phyloP scores from a whole-genome alignment of 2,329 filamentous ascomycete genomes.

The Curvularia hawaiiensis region DNA sequence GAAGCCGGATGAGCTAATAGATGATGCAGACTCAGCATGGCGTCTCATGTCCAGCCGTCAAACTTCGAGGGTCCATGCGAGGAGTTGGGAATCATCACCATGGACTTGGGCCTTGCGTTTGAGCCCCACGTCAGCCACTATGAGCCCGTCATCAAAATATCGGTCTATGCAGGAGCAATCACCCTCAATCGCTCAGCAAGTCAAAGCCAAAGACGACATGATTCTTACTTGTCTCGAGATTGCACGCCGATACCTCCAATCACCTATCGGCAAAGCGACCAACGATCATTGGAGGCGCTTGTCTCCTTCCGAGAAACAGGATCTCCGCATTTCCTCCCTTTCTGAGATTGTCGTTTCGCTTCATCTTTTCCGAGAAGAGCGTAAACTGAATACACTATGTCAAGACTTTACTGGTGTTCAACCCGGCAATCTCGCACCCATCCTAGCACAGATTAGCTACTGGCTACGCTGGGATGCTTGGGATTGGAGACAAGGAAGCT shows the following conservation, averaged over 20 bases:
- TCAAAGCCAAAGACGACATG: constrained; percentile 34
- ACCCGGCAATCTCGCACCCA: constrained; percentile 64
- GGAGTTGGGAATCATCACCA: constrained; percentile 39
- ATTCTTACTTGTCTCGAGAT: constrained; percentile 37
- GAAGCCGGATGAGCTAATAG: constrained; percentile 28
- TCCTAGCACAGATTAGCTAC: constrained; percentile 78
- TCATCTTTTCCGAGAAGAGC: constrained; percentile 87
- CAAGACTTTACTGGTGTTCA: constrained; percentile 55
- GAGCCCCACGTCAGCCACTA: constrained; percentile 27
- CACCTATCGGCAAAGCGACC: constrained; percentile 42
- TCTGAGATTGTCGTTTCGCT: constrained; percentile 73
- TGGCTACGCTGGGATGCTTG: constrained; percentile 80
- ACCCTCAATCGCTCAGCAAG: constrained; percentile 31
- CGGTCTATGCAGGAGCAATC: constrained; percentile 18
- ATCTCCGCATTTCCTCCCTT: constrained; percentile 60
- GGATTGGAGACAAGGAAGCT: constrained; percentile 57
- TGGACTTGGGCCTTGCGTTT: constrained; percentile 45
- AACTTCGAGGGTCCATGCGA: constrained; percentile 28
- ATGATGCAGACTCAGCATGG: constrained; percentile 40
- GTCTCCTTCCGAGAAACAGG: constrained; percentile 48
- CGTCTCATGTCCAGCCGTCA: constrained; percentile 42
- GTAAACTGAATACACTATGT: constrained; percentile 73
- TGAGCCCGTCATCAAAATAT: constrained; percentile 32
- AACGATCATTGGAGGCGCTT: constrained; percentile 62
- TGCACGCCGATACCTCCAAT: constrained; percentile 43